Evolutionary conservation across 805 yeast species (phyloP).

Genomic region (Kodamaea fukazawae): DNA sequence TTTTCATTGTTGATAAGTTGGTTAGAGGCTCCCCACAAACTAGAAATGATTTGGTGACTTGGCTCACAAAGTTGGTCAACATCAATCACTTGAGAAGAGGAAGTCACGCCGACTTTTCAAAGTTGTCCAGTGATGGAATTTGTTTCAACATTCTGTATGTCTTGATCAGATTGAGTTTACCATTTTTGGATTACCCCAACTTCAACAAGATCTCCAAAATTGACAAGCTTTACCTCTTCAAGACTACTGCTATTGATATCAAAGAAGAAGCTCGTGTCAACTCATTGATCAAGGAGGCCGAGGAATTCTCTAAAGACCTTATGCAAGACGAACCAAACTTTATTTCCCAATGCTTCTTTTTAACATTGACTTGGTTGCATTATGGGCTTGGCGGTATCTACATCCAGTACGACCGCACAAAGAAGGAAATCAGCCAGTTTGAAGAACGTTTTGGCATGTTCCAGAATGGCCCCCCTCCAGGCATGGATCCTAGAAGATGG

Average conservation of each 20-base stretch:
- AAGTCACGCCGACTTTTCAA: constrained; percentile 66
- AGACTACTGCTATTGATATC: constrained; percentile 56
- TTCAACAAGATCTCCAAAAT: constrained; percentile 73
- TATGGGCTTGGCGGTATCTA: constrained; percentile 85
- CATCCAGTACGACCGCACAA: constrained; percentile 53
- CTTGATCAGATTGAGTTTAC: constrained; percentile 70
- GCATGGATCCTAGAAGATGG: constrained; percentile 25
- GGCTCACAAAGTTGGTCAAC: constrained; percentile 73
- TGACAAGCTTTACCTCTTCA: constrained; percentile 62
- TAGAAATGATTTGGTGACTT: constrained; percentile 60
- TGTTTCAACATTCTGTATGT: constrained; percentile 74
- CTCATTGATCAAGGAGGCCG: constrained; percentile 70
- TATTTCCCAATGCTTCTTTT: constrained; percentile 85
- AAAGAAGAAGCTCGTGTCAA: constrained; percentile 80
- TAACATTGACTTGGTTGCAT: constrained; percentile 75
- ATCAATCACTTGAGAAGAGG: constrained; percentile 86
- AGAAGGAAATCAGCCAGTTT: constrained; percentile 46
- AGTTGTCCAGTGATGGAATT: constrained; percentile 74
- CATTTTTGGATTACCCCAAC: constrained; percentile 66
- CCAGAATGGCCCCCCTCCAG: constrained; percentile 32
- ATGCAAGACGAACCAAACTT: constrained; percentile 55
- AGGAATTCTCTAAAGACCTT: constrained; percentile 39
- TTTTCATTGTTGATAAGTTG: constrained; percentile 66
- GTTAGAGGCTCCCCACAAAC: constrained; percentile 70
- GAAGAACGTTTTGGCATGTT: constrained; percentile 49